These are phyloP conservation scores for Viridothelium virens DNA, from an alignment of 495 filamentous ascomycete genomes.

Conservation along the genomic window DNA sequence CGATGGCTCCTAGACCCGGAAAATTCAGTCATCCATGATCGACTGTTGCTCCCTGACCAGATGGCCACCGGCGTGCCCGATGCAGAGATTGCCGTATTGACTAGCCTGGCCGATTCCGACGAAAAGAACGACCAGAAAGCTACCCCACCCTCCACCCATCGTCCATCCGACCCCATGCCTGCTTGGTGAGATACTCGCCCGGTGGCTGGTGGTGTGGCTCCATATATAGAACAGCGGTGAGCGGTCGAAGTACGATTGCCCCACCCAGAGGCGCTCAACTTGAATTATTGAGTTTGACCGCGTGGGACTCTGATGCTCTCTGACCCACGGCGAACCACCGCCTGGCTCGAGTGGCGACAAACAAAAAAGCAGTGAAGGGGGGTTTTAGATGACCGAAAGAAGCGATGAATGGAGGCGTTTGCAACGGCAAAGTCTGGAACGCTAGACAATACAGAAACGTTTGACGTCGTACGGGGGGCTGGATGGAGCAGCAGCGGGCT, in stretches of 20 bases:
- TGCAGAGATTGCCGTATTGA: neutral
- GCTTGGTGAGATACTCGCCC: neutral
- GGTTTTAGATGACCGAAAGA: neutral
- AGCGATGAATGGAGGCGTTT: neutral
- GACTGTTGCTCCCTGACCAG: neutral
- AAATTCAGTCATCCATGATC: constrained; percentile 10
- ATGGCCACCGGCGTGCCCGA: constrained; percentile 5
- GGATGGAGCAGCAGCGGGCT: neutral
- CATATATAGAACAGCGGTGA: constrained; percentile 13
- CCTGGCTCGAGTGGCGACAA: neutral
- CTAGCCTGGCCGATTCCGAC: neutral
- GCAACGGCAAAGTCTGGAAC: constrained; percentile 13
- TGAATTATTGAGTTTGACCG: neutral
- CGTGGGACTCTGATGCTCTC: neutral
- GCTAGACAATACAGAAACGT: constrained; percentile 9
- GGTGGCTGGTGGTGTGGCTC: constrained; percentile 7
- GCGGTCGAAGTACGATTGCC: neutral
- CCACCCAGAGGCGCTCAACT: neutral
- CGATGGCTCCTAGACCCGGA: neutral
- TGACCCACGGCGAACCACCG: neutral
- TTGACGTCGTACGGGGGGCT: neutral
- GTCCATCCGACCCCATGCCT: neutral
- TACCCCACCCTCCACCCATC: constrained; percentile 3
- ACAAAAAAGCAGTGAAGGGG: neutral
- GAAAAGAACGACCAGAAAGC: neutral